Base-by-base conservation (phyloP, 2,329 filamentous ascomycete species). In the Penicillium sp. region DNA sequence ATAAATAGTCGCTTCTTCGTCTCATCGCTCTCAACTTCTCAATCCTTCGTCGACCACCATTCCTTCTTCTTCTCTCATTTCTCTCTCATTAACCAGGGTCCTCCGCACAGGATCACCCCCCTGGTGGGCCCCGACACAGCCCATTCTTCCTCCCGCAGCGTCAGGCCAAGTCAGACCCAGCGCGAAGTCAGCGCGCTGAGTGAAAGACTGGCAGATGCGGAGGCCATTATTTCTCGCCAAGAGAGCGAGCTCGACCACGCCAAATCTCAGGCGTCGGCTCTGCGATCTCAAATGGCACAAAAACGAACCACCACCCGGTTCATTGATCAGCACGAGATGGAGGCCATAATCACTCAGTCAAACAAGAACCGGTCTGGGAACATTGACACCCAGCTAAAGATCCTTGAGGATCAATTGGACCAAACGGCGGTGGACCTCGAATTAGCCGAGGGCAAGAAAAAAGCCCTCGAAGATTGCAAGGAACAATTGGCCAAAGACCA, bases 51-150 rank as follows among this genome's bases (percentile, higher is more conserved):
- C 38, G 7, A 25, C 5, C 10, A 10, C 39, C 9, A 19, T 8
- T 11, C 11, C 27, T 44, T n/a, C 39, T 2, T 4, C 39, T 29
- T 29, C 27, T 21, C 44, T 31, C 6, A 21, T 21, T 8, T 21
- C n/a, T 29, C 27, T 21, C 44, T 19, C 6, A 16, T 21, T 8
- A 46, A 34, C 33, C 41, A 53, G 33, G 41, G 16, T 23, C 50
- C 50, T 38, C 41, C 50, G 40, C 41, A 53, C 50, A 13, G 50
- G 41, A 53, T 9, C 19, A 9, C 23, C 41, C 41, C 41, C 23
- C 41, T 53, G 41, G 50, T 27, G 25, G 41, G 41, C 50, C 41
- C 50, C 31, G 41, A 29, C 33, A 53, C 25, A 53, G 50, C 50
- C 50, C 50, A n/a, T 27, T 15, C 10, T 7, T 19, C 27, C 16